Evolutionary conservation across 1,284 basidiomycete genomes (phyloP).

Genomic region (Rhodotorula sp.): DNA sequence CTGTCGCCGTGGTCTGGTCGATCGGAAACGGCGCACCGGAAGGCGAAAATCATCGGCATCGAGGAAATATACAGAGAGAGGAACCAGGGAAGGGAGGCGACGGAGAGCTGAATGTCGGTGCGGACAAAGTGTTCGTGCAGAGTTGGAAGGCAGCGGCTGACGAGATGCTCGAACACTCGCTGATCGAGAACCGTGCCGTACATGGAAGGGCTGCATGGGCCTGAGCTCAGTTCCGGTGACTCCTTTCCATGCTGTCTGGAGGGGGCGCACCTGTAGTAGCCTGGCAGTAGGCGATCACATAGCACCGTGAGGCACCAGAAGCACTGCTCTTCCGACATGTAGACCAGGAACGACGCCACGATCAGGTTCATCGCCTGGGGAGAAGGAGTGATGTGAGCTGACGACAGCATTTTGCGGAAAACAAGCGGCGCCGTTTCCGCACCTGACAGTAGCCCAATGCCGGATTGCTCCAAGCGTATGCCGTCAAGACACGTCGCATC

Average conservation of each 20-base stretch:
- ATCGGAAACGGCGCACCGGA: constrained; percentile 55
- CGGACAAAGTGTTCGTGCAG: constrained; percentile 89
- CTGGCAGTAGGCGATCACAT: constrained; percentile 89
- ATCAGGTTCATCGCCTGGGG: constrained; percentile 45
- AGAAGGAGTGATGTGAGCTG: neutral
- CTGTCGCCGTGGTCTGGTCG: too few relatives aligned
- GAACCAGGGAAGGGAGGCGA: constrained; percentile 98
- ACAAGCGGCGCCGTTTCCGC: neutral
- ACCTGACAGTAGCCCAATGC: constrained; percentile 61
- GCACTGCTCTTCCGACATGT: constrained; percentile 98
- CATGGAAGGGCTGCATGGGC: constrained; percentile 81
- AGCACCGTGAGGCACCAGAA: constrained; percentile 97
- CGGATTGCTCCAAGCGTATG: constrained; percentile 96
- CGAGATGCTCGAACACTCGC: constrained; percentile 95
- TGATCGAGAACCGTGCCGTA: constrained; percentile 97
- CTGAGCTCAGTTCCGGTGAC: neutral
- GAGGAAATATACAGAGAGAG: constrained; percentile 87
- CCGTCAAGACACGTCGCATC: constrained; percentile 85
- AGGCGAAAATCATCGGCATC: constrained; percentile 99
- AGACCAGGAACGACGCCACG: constrained; percentile 81
- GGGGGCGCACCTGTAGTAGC: constrained; percentile 80
- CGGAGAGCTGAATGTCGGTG: constrained; percentile 94
- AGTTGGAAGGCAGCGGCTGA: constrained; percentile 70
- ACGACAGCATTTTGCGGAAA: neutral
- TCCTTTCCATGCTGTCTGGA: neutral